Evolutionary conservation across 441 rosid species (phyloP), one percentile per base, ranked within the genome.

Genomic region (Theobroma grandiflorum): DNA sequence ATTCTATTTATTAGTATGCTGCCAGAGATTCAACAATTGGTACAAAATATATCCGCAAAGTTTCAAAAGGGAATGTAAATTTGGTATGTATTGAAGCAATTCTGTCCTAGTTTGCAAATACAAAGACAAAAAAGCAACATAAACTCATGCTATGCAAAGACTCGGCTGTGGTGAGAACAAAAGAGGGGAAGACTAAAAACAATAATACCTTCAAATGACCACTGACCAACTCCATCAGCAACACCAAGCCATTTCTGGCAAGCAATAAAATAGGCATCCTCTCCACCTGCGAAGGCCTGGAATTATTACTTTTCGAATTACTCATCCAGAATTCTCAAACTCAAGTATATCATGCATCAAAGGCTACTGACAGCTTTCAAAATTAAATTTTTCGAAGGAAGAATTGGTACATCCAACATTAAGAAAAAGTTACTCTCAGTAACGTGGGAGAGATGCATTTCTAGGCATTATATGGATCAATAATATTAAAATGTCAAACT

Each of bases 201-300:
- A 35, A 11, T 16, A 4, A 75, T 87, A 95, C 98, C 99, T 86
- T 90, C 89, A 78, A 92, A 74, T 42, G 97, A 92, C 99, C 99
- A 95, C 64, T 85, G 88, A 78, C 88, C 87, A 82, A 85, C 88
- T 87, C 99, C 99, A 67, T 95, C 95, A 6, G 95, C 98, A 84
- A 95, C 72, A 66, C 98, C 97, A n/a, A 94, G 81, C 99, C 99
- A 95, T 80, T 89, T 90, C 69, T 68, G 53, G 31, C 77, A 18
- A 78, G 83, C 74, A 76, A 91, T 72, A 83, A 95, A 95, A 84
- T 91, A 89, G 72, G 94, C 93, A 89, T 95, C 98, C 63, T 90
- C 89, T 75, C 90, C 87, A 91, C 98, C 99, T 89, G 95, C 84
- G 92, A 91, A 95, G 80, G 86, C 97, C 98, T 95, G 96, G 92